A percentile compares a stretch with the other conserved stretches of the same genome.
Conservation (phyloP, 371 early-diverging fungal genomes). For the Mucor piriformis region DNA sequence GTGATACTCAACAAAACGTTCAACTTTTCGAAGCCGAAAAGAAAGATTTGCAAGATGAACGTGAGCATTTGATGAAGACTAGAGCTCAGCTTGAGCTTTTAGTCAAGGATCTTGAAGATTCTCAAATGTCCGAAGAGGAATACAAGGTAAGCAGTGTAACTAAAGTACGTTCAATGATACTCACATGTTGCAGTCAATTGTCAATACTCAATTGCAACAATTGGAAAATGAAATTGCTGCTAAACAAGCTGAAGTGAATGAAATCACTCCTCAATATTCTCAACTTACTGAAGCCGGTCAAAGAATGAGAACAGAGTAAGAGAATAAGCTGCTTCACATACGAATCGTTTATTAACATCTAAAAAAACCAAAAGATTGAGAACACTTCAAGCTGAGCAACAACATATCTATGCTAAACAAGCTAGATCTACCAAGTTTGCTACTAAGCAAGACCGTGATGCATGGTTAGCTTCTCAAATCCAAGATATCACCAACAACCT, state of each 20-base stretch:
- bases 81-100: conserved; percentile 61
- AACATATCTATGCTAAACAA: conserved; percentile 78
- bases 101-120: conserved; percentile 59
- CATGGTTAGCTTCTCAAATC: conserved; percentile 75
- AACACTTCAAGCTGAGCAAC: conserved; percentile 51
- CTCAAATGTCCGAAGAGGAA: conserved; percentile 46
- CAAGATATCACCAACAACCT: conserved; percentile 57
- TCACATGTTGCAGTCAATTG: conserved; percentile 16
- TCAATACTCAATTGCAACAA: conserved; percentile 44
- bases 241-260: conserved; percentile 58
- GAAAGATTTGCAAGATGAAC: conserved; percentile 59
- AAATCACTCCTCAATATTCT: conserved; percentile 57
- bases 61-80: conserved; percentile 54
- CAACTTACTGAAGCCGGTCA: conserved; percentile 48
- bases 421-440: conserved; percentile 79
- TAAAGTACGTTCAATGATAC: conserved; percentile 6
- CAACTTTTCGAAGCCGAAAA: conserved; percentile 59
- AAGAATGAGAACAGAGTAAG: conserved; percentile 51
- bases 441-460: conserved; percentile 73
- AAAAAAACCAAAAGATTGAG: too few relatives aligned
- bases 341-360: too few relatives aligned
- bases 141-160: conserved; percentile 31
- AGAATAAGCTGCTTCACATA: too few relatives aligned
- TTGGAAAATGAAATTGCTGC: conserved; percentile 61
- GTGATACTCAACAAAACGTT: conserved; percentile 48